Evolutionary conservation across 805 yeast species (phyloP).

Genomic region (Maudiozyma barnettii): DNA sequence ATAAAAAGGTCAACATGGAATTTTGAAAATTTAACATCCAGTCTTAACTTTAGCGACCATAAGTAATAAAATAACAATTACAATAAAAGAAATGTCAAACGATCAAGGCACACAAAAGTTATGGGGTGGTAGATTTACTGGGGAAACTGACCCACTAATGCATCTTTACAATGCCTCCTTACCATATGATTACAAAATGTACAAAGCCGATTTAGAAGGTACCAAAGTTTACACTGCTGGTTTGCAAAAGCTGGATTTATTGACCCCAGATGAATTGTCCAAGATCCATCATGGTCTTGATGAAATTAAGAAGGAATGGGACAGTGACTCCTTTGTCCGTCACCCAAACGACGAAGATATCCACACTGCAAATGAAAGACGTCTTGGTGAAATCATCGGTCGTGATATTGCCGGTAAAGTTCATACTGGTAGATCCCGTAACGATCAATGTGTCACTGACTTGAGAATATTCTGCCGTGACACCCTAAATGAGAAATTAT

Average conservation of each 20-base stretch:
- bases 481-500: conserved; percentile 48
- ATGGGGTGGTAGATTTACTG: conserved; percentile 99
- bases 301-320: conserved; percentile 74
- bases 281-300: conserved; percentile 81
- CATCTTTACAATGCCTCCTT: conserved; percentile 92
- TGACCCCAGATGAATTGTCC: conserved; percentile 60
- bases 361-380: conserved; percentile 97
- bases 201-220: conserved; percentile 86
- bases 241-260: conserved; percentile 63
- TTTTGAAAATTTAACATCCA: too few species aligned
- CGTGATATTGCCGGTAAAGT: conserved; percentile 91
- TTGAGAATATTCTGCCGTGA: conserved; percentile 91
- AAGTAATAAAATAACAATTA: background rate
- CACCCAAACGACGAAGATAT: conserved; percentile 75
- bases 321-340: conserved; percentile 42
- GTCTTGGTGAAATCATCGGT: conserved; percentile 94
- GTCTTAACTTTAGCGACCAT: background rate
- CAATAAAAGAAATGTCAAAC: background rate
- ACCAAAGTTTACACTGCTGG: conserved; percentile 91
- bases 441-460: conserved; percentile 98
- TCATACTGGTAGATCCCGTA: conserved; percentile 98
- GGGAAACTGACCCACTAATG: conserved; percentile 95
- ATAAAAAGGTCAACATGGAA: too few species aligned
- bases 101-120: conserved; percentile 43
- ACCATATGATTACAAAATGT: conserved; percentile 94